Conservation (phyloP, 2,329 filamentous ascomycete genomes). For the Xylaria sp. region DNA sequence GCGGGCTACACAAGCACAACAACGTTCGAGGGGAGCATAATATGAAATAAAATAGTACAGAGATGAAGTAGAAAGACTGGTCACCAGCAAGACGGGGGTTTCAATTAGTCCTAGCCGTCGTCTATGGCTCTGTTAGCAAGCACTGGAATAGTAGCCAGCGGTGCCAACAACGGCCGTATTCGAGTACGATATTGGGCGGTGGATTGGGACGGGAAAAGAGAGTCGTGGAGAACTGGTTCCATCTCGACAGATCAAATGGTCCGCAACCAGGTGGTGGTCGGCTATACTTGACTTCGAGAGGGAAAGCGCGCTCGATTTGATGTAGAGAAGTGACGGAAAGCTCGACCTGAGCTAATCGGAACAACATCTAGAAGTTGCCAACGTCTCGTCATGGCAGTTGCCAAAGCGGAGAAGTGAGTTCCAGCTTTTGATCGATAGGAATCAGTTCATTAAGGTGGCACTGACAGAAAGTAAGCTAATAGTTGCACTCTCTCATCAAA, state of each 20-base stretch:
- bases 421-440: background rate
- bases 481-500: too few species aligned
- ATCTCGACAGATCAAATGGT: slow-evolving; percentile 20
- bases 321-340: slow-evolving; percentile 21
- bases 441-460: background rate
- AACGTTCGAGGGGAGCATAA: slow-evolving; percentile 31
- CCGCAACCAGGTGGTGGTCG: background rate
- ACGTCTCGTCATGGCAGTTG: slow-evolving; percentile 11
- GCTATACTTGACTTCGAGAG: background rate
- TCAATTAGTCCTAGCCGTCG: slow-evolving; percentile 31
- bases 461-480: background rate
- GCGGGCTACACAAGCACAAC: slow-evolving; percentile 30
- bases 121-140: slow-evolving; percentile 32
- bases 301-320: slow-evolving; percentile 24
- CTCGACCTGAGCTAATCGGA: background rate
- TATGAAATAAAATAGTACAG: slow-evolving; percentile 46
- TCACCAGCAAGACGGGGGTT: slow-evolving; percentile 29
- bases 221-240: slow-evolving; percentile 17
- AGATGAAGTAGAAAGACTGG: slow-evolving; percentile 41
- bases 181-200: slow-evolving; percentile 33
- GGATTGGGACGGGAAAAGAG: slow-evolving; percentile 18
- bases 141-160: slow-evolving; percentile 35
- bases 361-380: background rate
- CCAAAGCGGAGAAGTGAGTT: background rate
- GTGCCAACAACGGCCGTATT: slow-evolving; percentile 33